These are phyloP conservation scores for Lactarius psammicola DNA, from an alignment of 768 basidiomycete genomes.

Conservation along the genomic window DNA sequence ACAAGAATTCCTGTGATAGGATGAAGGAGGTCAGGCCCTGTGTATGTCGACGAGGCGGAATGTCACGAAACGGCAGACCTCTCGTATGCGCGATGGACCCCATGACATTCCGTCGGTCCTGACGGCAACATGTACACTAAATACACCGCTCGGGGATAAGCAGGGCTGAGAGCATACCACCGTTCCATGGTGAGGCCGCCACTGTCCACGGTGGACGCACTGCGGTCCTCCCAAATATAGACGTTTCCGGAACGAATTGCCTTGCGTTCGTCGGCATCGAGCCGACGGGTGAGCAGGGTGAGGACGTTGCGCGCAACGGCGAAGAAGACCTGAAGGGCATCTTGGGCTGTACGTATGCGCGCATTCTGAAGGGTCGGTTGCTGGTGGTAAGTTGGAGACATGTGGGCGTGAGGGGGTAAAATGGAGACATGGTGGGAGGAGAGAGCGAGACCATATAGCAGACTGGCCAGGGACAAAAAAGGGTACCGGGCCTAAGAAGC, in stretches of 20 bases:
- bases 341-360: conserved; percentile 72
- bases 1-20: conserved; percentile 67
- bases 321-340: conserved; percentile 80
- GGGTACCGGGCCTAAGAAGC: conserved; percentile 30
- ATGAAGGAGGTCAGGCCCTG: background rate
- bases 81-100: conserved; percentile 81
- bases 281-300: conserved; percentile 70
- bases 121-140: background rate
- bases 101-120: conserved; percentile 75
- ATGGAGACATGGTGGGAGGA: conserved; percentile 30
- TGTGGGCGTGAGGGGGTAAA: conserved; percentile 26
- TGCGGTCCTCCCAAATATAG: conserved; percentile 72
- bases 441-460: conserved; percentile 23
- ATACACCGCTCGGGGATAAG: background rate
- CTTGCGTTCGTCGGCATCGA: conserved; percentile 67
- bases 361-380: conserved; percentile 68
- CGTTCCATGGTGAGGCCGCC: conserved; percentile 81
- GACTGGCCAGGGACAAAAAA: conserved; percentile 30
- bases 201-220: conserved; percentile 67
- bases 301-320: conserved; percentile 62
- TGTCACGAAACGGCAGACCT: conserved; percentile 47
- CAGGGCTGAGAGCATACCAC: conserved; percentile 39
- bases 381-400: conserved; percentile 48
- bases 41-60: background rate
- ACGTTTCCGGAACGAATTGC: conserved; percentile 52